Evolutionary conservation across 345 rosid genomes (phyloP).

Genomic region (Citrus reticulata): DNA sequence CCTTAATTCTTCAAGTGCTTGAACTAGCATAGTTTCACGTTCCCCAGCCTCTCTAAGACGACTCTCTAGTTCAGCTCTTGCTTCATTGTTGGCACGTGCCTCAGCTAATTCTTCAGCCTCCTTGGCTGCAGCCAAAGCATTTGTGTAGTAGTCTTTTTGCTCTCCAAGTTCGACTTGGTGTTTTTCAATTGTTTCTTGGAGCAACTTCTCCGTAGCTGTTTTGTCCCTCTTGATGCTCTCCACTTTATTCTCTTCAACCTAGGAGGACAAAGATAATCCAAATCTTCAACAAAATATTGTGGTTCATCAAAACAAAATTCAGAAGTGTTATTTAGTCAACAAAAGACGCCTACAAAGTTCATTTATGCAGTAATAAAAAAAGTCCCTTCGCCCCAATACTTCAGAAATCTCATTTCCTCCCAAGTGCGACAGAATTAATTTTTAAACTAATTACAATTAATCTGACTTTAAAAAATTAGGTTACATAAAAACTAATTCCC

Average conservation of each 20-base stretch:
- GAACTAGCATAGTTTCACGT: constrained; percentile 93
- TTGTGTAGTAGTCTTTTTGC: constrained; percentile 79
- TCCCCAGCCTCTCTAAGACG: constrained; percentile 89
- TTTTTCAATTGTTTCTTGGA: constrained; percentile 95
- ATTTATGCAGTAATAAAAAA: background rate
- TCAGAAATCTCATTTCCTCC: background rate
- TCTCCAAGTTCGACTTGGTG: constrained; percentile 82
- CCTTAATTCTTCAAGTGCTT: constrained; percentile 89
- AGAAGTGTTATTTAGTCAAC: background rate
- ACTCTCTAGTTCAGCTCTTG: constrained; percentile 83
- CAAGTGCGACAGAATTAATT: background rate
- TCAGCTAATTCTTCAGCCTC: constrained; percentile 95
- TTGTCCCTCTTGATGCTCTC: constrained; percentile 92
- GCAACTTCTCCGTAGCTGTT: constrained; percentile 82
- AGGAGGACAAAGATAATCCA: constrained; percentile 15
- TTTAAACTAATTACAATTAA: background rate
- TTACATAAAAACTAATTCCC: background rate
- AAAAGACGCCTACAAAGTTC: background rate
- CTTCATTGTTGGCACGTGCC: constrained; percentile 86
- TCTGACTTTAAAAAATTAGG: background rate
- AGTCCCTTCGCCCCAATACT: background rate
- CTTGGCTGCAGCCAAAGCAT: constrained; percentile 85
- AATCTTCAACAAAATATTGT: background rate
- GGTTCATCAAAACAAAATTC: constrained; percentile 4
- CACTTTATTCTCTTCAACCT: constrained; percentile 97